These are phyloP conservation scores for Litsea cubeba DNA, from an alignment of 164 flowering plant genomes.

Conservation along the genomic window DNA sequence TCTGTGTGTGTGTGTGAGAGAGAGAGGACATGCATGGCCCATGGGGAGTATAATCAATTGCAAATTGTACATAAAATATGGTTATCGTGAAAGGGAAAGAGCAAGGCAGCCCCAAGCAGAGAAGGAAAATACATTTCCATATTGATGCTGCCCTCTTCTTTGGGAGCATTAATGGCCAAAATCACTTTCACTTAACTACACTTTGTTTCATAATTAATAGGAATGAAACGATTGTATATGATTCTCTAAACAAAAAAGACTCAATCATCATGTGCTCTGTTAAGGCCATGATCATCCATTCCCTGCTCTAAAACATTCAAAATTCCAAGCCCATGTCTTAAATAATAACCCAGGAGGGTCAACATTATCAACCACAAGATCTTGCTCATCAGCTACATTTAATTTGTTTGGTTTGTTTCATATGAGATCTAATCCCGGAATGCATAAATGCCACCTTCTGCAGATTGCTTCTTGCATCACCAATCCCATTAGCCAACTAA, in stretches of 20 bases:
- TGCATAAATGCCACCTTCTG: neutral
- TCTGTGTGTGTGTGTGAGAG: no score
- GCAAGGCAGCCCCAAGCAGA: neutral
- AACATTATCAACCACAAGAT: neutral
- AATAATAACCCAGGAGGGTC: neutral
- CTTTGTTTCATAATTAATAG: neutral
- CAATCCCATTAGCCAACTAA: neutral
- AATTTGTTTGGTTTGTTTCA: neutral
- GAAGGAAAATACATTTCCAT: conserved; percentile 5
- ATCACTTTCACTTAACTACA: neutral
- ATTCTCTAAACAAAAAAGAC: conserved; percentile 1
- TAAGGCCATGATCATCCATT: neutral
- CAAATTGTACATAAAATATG: conserved; percentile 3
- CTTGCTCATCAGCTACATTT: conserved; percentile 1
- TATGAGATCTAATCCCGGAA: neutral
- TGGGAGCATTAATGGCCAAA: conserved; percentile 8
- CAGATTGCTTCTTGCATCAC: neutral
- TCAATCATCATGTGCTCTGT: neutral
- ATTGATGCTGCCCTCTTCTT: conserved; percentile 7
- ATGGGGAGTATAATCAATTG: neutral
- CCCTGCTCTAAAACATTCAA: neutral
- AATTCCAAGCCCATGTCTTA: neutral
- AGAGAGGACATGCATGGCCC: no score
- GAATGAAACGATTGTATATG: conserved; percentile 3
- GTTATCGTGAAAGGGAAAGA: neutral